Evolutionary conservation across 2,329 filamentous ascomycete genomes (phyloP), one percentile per base, ranked within the genome.

Genomic region (Trichoderma koningii): DNA sequence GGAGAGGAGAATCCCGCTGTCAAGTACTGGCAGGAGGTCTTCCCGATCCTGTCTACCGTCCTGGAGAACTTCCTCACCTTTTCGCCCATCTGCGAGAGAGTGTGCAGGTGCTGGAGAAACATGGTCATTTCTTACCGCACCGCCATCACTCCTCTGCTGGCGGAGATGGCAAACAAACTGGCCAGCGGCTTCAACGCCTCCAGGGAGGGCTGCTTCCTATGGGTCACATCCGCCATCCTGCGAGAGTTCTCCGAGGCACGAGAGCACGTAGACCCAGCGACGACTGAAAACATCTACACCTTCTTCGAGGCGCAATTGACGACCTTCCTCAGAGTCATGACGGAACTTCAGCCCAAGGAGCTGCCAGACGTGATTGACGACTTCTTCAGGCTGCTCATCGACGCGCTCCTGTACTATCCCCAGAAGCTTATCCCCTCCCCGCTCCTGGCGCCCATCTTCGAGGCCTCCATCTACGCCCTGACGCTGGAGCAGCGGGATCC

Each of bases 51-150:
- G 66, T 88, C 91, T 9, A 92, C 90, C 7, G 91, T 99, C 66
- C 84, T 96, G 63, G 90, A 96, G 72, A 94, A 89, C 74, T 99
- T 98, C 75, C 86, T 93, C 67, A 82, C 85, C 71, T 97, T 93
- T 70, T 84, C 89, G 15, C 94, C 95, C 3, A 96, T 99, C 66
- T 90, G 96, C 69, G 95, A 99, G 80, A 86, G 94, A 48, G 87
- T 99, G 28, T 98, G 94, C 77, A 87, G 94, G 68, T 97, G 92
- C 81, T 99, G 94, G 93, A 87, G 96, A 68, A 91, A 94, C 75
- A 97, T 98, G 91, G 87, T 99, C 45, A 92, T 98, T 66, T 97
- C 93, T 0, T 98, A 98, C 77, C 87, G 95, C 69, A 95, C 90
- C 2, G 90, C 90, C 57, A 96, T 96, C 82, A 87, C 90, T 15